A percentile compares a stretch with the other conserved stretches of the same genome.
Evolutionary conservation across 208 protist species (phyloP).

Genomic region (Trypanosoma brucei): DNA sequence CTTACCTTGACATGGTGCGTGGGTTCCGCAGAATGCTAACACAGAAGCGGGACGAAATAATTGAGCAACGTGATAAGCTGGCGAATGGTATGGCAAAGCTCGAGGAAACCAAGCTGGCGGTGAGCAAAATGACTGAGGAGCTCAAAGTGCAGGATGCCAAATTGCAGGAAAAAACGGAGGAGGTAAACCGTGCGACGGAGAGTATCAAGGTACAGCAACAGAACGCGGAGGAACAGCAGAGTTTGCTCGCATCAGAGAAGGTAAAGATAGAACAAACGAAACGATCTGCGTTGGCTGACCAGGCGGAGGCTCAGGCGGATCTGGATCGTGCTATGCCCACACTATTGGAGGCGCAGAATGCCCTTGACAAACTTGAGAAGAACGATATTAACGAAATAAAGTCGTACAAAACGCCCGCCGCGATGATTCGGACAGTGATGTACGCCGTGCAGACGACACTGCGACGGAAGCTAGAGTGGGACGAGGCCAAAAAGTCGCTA

Average conservation of each 20-base stretch:
- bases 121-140: slow-evolving; percentile 88
- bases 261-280: slow-evolving; percentile 95
- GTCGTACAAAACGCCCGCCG: slow-evolving; percentile 94
- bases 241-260: slow-evolving; percentile 89
- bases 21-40: slow-evolving; percentile 92
- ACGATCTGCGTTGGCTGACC: slow-evolving; percentile 81
- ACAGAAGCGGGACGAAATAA: slow-evolving; percentile 91
- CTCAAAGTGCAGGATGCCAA: slow-evolving; percentile 86
- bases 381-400: slow-evolving; percentile 98
- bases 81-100: slow-evolving; percentile 92
- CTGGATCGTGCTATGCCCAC: slow-evolving; percentile 95
- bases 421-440: slow-evolving; percentile 94
- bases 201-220: slow-evolving; percentile 95
- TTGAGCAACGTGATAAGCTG: slow-evolving; percentile 96
- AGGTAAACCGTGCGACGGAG: slow-evolving; percentile 85
- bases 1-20: slow-evolving; percentile 95
- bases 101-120: slow-evolving; percentile 90
- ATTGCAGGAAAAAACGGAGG: slow-evolving; percentile 83
- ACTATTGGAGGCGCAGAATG: slow-evolving; percentile 92
- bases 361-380: slow-evolving; percentile 95
- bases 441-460: slow-evolving; percentile 96
- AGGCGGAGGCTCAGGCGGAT: slow-evolving; percentile 92
- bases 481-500: slow-evolving; percentile 96
- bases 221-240: slow-evolving; percentile 95
- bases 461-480: slow-evolving; percentile 91